Conservation (phyloP, 2,329 filamentous ascomycete species). For the Ustulina deusta region DNA sequence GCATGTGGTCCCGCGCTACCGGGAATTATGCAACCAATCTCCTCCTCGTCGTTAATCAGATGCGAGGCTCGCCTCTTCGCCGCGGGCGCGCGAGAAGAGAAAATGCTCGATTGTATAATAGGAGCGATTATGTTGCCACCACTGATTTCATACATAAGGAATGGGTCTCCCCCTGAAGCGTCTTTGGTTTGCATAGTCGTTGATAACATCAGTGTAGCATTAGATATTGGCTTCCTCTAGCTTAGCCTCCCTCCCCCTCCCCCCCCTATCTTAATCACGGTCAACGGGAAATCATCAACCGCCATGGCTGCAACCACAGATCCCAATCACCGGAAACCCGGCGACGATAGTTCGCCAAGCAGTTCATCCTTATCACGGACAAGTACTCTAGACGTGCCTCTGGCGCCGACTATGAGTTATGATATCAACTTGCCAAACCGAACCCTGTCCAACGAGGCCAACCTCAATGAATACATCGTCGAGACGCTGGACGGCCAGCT, state of each 20-base stretch:
- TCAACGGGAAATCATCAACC: conserved; percentile 2
- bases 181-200: conserved; percentile 3
- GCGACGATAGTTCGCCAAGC: background rate
- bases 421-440: conserved; percentile 71
- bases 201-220: conserved; percentile 9
- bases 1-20: conserved; percentile 16
- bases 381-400: conserved; percentile 25
- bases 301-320: conserved; percentile 24
- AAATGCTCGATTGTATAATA: background rate
- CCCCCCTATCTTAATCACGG: conserved; percentile 9
- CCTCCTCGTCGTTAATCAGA: conserved; percentile 8
- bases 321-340: background rate
- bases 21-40: conserved; percentile 6
- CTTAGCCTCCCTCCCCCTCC: no score
- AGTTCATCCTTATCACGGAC: conserved; percentile 21
- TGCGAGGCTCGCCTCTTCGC: conserved; percentile 29
- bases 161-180: conserved; percentile 4
- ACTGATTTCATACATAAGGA: conserved; percentile 24
- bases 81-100: conserved; percentile 6
- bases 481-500: conserved; percentile 74
- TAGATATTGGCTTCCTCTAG: background rate
- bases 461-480: conserved; percentile 74
- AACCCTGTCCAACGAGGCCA: conserved; percentile 69
- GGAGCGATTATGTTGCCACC: conserved; percentile 1
- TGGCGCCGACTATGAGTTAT: conserved; percentile 31